A percentile compares a stretch with the other conserved stretches of the same genome.
Evolutionary conservation across 2,329 filamentous ascomycete species (phyloP).

Genomic region (Trichoderma sp.): DNA sequence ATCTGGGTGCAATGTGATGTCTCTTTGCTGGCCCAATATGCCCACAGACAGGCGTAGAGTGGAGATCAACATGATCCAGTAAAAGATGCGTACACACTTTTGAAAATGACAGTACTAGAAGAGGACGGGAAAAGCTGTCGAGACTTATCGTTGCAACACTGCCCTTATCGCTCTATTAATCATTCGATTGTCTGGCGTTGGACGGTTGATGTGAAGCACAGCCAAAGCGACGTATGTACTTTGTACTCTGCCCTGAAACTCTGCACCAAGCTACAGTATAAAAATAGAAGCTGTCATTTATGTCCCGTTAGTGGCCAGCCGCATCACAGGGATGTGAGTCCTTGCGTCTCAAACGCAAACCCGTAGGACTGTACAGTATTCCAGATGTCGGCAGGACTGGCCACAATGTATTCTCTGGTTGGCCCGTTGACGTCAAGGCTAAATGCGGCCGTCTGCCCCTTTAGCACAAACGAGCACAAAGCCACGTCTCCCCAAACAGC

Average conservation of each 20-base stretch:
- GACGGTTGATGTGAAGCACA: constrained; percentile 30
- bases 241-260: neutral
- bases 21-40: no score
- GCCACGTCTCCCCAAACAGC: constrained; percentile 6
- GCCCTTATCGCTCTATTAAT: no score
- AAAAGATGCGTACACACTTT: no score
- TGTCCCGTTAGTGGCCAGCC: neutral
- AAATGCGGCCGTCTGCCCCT: neutral
- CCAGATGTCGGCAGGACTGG: neutral
- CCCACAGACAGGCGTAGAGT: no score
- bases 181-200: neutral
- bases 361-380: neutral
- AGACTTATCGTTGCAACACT: no score
- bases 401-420: neutral
- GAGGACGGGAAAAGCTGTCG: no score
- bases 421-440: neutral
- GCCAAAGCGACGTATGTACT: constrained; percentile 39
- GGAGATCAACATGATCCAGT: neutral
- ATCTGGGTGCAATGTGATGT: no score
- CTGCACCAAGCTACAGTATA: neutral
- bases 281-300: neutral
- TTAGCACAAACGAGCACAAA: neutral
- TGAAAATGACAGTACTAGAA: no score
- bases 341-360: neutral
- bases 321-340: neutral